Percentiles rank a stretch among this genome's conserved stretches.
Conservation (phyloP, 2,329 filamentous ascomycete species). For the Emmonsiellopsis sp. region DNA sequence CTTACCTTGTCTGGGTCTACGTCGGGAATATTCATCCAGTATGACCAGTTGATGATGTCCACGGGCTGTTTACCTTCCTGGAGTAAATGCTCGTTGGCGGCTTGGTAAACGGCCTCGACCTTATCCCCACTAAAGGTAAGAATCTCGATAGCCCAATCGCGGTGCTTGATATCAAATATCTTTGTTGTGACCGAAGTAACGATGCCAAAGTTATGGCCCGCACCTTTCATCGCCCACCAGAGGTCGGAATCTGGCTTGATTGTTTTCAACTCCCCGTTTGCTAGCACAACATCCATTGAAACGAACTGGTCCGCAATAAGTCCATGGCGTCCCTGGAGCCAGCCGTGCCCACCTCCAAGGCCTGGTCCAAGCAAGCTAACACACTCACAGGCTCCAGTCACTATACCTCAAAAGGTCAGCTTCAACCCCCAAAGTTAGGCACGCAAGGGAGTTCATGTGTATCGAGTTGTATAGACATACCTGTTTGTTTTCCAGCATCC, state of each 20-base stretch:
- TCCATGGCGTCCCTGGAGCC: constrained; percentile 45
- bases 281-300: constrained; percentile 43
- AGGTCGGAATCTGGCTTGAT: constrained; percentile 39
- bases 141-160: constrained; percentile 30
- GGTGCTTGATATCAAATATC: constrained; percentile 35
- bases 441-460: neutral
- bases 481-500: constrained; percentile 43
- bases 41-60: constrained; percentile 41
- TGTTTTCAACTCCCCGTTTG: constrained; percentile 35
- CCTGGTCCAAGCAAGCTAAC: constrained; percentile 39
- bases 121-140: constrained; percentile 41
- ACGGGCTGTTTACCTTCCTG: constrained; percentile 34
- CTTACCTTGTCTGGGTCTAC: constrained; percentile 18
- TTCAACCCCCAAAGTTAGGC: neutral
- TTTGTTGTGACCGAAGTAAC: constrained; percentile 41
- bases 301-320: constrained; percentile 46
- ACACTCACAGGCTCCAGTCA: constrained; percentile 46
- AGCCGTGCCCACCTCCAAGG: constrained; percentile 50
- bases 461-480: constrained; percentile 16
- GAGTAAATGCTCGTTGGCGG: constrained; percentile 37
- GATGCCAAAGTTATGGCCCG: constrained; percentile 51
- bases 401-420: constrained; percentile 13
- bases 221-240: constrained; percentile 49
- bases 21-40: constrained; percentile 18
- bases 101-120: constrained; percentile 39